Base-by-base conservation (phyloP, 2,329 filamentous ascomycete species). In the Cryoendolithus antarcticus region DNA sequence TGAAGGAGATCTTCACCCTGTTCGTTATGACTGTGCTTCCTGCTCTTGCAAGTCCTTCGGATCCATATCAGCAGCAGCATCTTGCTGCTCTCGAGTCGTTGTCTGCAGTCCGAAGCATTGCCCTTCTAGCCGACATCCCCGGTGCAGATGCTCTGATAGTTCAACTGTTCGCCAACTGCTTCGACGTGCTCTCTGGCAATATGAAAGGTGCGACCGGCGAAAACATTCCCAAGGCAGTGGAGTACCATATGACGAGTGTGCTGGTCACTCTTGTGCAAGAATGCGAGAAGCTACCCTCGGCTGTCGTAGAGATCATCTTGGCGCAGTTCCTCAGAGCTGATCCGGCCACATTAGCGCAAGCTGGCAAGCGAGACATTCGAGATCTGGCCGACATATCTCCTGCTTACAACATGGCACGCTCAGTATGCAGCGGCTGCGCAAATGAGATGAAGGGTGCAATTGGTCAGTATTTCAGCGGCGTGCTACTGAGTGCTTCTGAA, bases 361-460 rank as follows among this genome's bases (percentile, higher is more conserved):
- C 31, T 30, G 37, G 40, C 94, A 11, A 67, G 85, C n/a, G 34
- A 2, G 35, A 13, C 19, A 30, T 32, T 2, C 32, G 30, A 30
- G 32, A 34, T 6, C 67, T 85, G 38, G 93, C 93, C 55, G 82
- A 91, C 46, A 82, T 93, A 40, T 89, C 91, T 1, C 77, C 86
- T 10, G 88, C 91, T 1, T 98, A 98, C 64, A 82, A 91, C 56
- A 93, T 96, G 82, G 89, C 91, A 13, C 93, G 93, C 62, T 84
- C 83, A 2, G 80, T 98, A 33, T 98, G 91, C 66, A 91, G 86
- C 53, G 75, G 75, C 11, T 93, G 80, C 50, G 77, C 84, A 1
- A 89, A 95, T 50, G 93, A 93, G 62, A 95, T 98, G 89, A 81
- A 86, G 1, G 81, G 86, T 45, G 86, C 93, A 49, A 81, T 96